Evolutionary conservation across 495 filamentous ascomycete genomes (phyloP), one percentile per base, ranked within the genome.

Genomic region (Penicillium nucicola): DNA sequence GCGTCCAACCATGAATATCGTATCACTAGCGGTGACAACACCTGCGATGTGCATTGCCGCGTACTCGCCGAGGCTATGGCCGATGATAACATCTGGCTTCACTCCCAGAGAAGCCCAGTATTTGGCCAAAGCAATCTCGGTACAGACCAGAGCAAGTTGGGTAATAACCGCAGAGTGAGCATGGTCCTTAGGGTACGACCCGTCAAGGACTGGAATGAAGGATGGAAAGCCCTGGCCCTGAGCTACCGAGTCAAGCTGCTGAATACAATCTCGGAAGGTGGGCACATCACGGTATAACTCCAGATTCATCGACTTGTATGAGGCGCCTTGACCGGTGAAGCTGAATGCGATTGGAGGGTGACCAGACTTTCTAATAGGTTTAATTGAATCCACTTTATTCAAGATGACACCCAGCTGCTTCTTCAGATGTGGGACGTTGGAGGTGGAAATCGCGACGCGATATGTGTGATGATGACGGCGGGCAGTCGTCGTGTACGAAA

Each of bases 41-140:
- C 88, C 90, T 9, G 88, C 82, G 18, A 84, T 80, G 51, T 88
- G 74, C 1, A 95, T 72, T 13, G 90, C 90, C 30, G 88, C 88
- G 65, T 92, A 93, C 65, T 95, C 90, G 42, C 90, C 90, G 7
- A 84, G 56, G 61, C 88, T 92, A 69, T 95, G 90, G 31, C 90
- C 90, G 33, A 93, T 70, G 1, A 93, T 87, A 18, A 79, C 83
- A 46, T 74, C 74, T 5, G 89, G 88, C 31, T 72, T 79, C 50
- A 92, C 71, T 32, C 88, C 90, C 75, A 85, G 86, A 1, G 85
- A 83, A 7, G 52, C 62, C 90, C 89, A 93, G 36, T 88, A 76
- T 15, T 77, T 77, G 8, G 86, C 83, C 18, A 92, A 74, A 1
- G 90, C 89, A 72, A 93, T 89, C 66, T 95, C 82, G 42, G 90